A percentile compares a stretch with the other conserved stretches of the same genome.
Conservation (phyloP, 2,329 filamentous ascomycete species). For the Monilinia fructigena region DNA sequence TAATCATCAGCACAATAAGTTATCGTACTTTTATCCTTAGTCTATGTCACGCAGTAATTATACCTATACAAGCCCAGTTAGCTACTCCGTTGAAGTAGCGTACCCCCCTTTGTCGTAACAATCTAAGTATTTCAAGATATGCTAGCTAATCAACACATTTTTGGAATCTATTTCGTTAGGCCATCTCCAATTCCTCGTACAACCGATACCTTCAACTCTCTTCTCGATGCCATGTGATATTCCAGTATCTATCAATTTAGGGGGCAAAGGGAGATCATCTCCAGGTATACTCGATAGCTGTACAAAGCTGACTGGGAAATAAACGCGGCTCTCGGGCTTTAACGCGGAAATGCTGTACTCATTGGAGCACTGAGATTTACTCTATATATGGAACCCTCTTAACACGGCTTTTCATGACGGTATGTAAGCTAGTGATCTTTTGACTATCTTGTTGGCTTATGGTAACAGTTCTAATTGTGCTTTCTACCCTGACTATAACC, state of each 20-base stretch:
- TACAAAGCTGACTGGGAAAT: too few species aligned
- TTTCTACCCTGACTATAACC: neutral
- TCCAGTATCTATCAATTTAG: neutral
- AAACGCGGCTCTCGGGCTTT: too few species aligned
- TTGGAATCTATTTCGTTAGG: neutral
- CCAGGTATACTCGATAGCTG: too few species aligned
- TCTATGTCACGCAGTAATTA: too few species aligned
- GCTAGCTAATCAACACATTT: too few species aligned
- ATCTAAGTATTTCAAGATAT: too few species aligned
- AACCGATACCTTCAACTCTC: neutral
- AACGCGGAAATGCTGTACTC: too few species aligned
- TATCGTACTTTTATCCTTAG: neutral
- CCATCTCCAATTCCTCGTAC: neutral
- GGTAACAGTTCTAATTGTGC: slow-evolving; percentile 3
- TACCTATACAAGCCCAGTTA: too few species aligned
- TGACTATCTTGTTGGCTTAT: slow-evolving; percentile 42
- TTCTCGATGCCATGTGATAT: neutral
- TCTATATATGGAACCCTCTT: too few species aligned
- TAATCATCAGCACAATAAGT: neutral
- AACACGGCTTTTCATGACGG: slow-evolving; percentile 41
- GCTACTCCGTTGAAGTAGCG: too few species aligned
- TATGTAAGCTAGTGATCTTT: slow-evolving; percentile 39
- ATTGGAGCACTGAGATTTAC: too few species aligned
- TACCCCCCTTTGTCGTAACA: too few species aligned
- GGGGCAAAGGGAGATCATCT: neutral